Evolutionary conservation across 768 basidiomycete species (phyloP).

Genomic region (Atractiella rhizophila): DNA sequence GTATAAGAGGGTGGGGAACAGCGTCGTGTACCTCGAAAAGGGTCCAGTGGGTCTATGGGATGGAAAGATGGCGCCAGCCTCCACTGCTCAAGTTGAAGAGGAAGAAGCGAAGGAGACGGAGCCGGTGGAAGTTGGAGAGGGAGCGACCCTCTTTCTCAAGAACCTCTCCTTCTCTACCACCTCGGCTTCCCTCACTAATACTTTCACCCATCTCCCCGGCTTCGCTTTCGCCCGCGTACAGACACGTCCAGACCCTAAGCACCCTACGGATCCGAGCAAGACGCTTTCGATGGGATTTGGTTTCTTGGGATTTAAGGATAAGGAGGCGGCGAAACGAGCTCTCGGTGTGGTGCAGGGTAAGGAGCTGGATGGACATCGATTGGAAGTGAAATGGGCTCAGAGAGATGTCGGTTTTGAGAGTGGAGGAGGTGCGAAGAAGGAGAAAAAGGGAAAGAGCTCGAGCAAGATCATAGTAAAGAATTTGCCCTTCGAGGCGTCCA

Average conservation of each 20-base stretch:
- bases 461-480: conserved; percentile 98
- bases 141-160: conserved; percentile 62
- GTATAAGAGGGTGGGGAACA: conserved; percentile 67
- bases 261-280: conserved; percentile 26
- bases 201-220: conserved; percentile 48
- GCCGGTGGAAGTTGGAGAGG: conserved; percentile 20
- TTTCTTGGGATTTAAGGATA: conserved; percentile 67
- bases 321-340: conserved; percentile 46
- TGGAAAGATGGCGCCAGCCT: conserved; percentile 15
- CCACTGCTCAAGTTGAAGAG: conserved; percentile 15
- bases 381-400: conserved; percentile 66
- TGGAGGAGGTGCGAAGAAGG: conserved; percentile 20
- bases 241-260: conserved; percentile 66
- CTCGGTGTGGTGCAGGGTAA: conserved; percentile 53
- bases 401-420: conserved; percentile 28
- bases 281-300: conserved; percentile 86
- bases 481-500: conserved; percentile 82
- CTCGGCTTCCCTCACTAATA: conserved; percentile 37
- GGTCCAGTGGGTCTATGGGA: conserved; percentile 64
- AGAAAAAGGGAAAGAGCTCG: conserved; percentile 34
- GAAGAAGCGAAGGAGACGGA: conserved; percentile 23
- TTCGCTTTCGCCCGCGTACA: conserved; percentile 75
- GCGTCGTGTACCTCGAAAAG: conserved; percentile 74
- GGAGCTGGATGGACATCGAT: conserved; percentile 58
- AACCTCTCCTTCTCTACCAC: conserved; percentile 86